Evolutionary conservation across 352 stramenopile genomes (phyloP), one percentile per base, ranked within the genome.

Genomic region (Globisporangium acanthophoron): DNA sequence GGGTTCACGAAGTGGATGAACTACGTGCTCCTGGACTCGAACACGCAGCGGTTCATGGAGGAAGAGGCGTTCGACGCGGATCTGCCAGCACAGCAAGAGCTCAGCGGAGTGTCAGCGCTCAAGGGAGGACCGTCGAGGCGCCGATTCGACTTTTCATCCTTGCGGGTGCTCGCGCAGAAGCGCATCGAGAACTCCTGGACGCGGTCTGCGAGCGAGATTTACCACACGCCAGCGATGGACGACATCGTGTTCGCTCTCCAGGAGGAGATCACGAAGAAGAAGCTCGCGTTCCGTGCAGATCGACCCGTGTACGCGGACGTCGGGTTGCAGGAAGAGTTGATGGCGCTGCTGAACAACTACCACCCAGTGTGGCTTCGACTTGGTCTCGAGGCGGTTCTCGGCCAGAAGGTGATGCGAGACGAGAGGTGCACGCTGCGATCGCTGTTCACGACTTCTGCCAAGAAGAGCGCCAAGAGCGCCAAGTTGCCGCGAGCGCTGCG

Each of bases 221-320:
- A 90, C 48, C 74, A 84, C 49, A 73, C 64, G 3, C 52, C 72
- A 11, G 63, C 58, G 11, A 83, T 92, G 46, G 70, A 82, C 31
- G 62, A 83, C 33, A 59, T 92, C 16, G 29, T 79, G n/a, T 80
- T 72, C n/a, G 76, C 74, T 29, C 45, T 95, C 7, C 74, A 90
- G 51, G 71, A 87, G 48, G 86, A 95, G 47, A 90, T 95, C 8
- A 61, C 70, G 5, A 69, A 69, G 35, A 73, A 88, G 37, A 86
- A 83, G 29, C 71, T 98, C n/a, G 60, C 76, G 13, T 90, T 97
- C 52, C 80, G 94, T 3, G 64, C 66, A 0, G 92, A 98, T 54
- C 82, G 89, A 6, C 88, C 94, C 40, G 76, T 97, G 35, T 92
- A 96, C 67, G 90, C 84, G 4, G 91, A 98, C 46, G 71, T 98